A percentile compares a stretch with the other conserved stretches of the same genome.
Conservation (phyloP, 208 protist species). For the Leptomonas pyrrhocoris region DNA sequence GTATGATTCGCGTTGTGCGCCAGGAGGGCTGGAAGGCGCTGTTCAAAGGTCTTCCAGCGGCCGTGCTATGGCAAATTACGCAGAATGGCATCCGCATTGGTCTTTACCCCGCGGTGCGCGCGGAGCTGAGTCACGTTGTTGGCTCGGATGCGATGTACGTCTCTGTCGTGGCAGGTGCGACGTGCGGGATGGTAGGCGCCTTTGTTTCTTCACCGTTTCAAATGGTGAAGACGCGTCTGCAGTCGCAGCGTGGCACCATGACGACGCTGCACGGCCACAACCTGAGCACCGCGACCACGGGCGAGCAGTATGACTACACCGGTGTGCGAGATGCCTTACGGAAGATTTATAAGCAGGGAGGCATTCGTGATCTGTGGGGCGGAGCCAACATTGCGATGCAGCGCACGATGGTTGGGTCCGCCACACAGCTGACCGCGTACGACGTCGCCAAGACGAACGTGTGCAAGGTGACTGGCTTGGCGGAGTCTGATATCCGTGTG, state of each 20-base stretch:
- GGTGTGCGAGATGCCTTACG: constrained; percentile 45
- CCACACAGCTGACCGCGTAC: constrained; percentile 59
- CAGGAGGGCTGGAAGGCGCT: constrained; percentile 61
- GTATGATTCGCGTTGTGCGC: constrained; percentile 41
- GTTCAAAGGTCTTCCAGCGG: constrained; percentile 52
- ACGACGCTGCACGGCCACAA: constrained; percentile 20
- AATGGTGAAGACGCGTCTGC: constrained; percentile 76
- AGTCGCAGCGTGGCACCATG: constrained; percentile 51
- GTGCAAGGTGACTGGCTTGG: constrained; percentile 14
- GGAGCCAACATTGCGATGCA: constrained; percentile 41
- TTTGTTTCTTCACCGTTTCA: constrained; percentile 61
- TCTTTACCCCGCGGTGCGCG: constrained; percentile 50
- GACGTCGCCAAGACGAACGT: constrained; percentile 43
- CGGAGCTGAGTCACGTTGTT: constrained; percentile 24
- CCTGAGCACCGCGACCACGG: constrained; percentile 34
- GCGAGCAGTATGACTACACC: constrained; percentile 60
- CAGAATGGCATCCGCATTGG: constrained; percentile 75
- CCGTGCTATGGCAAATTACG: constrained; percentile 60
- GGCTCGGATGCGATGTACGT: constrained; percentile 24
- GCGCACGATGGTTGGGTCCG: constrained; percentile 50
- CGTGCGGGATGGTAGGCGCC: constrained; percentile 55
- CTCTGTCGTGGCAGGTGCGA: constrained; percentile 17
- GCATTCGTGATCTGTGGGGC: constrained; percentile 57
- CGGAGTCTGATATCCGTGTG: constrained; percentile 43
- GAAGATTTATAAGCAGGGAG: constrained; percentile 41